Conservation (phyloP, 164 flowering plant species). For the Magnolia officinalis region DNA sequence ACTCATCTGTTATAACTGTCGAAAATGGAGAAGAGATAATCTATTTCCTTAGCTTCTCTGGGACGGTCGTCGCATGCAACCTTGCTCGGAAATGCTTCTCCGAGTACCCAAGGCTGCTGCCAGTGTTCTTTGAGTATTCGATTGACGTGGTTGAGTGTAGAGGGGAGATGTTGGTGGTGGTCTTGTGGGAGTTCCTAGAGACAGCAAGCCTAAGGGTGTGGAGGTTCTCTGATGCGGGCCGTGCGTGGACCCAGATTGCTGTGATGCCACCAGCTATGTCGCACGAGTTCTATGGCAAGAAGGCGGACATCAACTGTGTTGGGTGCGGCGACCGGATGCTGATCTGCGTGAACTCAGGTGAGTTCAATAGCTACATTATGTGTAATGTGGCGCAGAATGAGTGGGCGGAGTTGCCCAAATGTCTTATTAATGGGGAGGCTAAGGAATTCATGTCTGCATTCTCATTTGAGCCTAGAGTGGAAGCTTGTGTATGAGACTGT, state of each 20-base stretch:
- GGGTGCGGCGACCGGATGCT: slow-evolving; percentile 44
- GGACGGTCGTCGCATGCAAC: slow-evolving; percentile 51
- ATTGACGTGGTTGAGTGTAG: slow-evolving; percentile 59
- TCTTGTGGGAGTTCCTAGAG: slow-evolving; percentile 58
- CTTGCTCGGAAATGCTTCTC: slow-evolving; percentile 30
- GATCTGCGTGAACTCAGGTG: slow-evolving; percentile 47
- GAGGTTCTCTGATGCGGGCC: slow-evolving; percentile 37
- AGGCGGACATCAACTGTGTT: slow-evolving; percentile 66
- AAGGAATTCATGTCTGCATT: slow-evolving; percentile 62
- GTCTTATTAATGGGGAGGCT: slow-evolving; percentile 33
- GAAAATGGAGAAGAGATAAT: slow-evolving; percentile 42
- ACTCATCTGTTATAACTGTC: slow-evolving; percentile 43
- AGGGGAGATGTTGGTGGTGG: slow-evolving; percentile 49
- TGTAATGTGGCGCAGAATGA: slow-evolving; percentile 42
- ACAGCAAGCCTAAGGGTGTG: slow-evolving; percentile 64
- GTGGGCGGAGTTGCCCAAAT: slow-evolving; percentile 59
- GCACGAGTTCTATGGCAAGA: slow-evolving; percentile 58
- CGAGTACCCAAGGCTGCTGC: slow-evolving; percentile 60
- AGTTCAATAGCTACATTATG: slow-evolving; percentile 31
- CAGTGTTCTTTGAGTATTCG: slow-evolving; percentile 56
- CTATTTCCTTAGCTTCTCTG: slow-evolving; percentile 57
- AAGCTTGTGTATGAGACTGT: slow-evolving; percentile 44
- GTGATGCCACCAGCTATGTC: slow-evolving; percentile 73
- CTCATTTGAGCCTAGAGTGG: slow-evolving; percentile 71
- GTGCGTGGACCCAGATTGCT: slow-evolving; percentile 49